phyloP scores from a whole-genome alignment of 2,329 filamentous ascomycete genomes.

The Pseudogymnoascus sp. region DNA sequence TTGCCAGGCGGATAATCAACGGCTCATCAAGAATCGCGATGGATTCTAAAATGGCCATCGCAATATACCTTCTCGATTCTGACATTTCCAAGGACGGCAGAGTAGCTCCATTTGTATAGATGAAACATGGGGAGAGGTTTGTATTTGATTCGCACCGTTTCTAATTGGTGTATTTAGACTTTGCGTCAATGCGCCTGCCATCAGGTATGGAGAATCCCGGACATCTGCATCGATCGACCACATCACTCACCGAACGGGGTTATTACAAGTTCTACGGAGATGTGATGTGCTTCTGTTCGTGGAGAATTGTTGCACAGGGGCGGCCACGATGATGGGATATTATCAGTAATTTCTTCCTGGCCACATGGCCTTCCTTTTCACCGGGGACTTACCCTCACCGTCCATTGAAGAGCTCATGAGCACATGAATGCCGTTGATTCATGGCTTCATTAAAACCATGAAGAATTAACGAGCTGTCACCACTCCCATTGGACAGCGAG shows the following conservation, averaged over 20 bases:
- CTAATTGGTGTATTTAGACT: neutral
- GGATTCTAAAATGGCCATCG: neutral
- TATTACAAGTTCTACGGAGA: neutral
- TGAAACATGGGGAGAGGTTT: neutral
- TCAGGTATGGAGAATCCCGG: neutral
- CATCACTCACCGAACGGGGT: neutral
- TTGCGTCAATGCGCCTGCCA: neutral
- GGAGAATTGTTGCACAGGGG: neutral
- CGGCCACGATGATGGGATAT: neutral
- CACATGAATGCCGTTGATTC: neutral
- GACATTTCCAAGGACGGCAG: neutral
- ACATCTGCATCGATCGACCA: neutral
- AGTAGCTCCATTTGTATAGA: neutral
- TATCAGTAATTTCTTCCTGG: neutral
- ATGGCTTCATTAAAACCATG: neutral
- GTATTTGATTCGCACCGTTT: neutral
- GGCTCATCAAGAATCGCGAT: neutral
- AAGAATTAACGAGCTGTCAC: neutral
- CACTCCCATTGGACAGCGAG: neutral
- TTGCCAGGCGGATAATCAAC: neutral
- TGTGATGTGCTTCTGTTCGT: neutral
- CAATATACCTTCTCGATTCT: neutral
- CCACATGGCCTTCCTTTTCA: neutral
- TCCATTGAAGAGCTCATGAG: neutral
- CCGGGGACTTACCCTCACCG: neutral